These are phyloP conservation scores for Sugiyamaella chiloensis DNA, from an alignment of 805 yeast species.

Conservation along the genomic window DNA sequence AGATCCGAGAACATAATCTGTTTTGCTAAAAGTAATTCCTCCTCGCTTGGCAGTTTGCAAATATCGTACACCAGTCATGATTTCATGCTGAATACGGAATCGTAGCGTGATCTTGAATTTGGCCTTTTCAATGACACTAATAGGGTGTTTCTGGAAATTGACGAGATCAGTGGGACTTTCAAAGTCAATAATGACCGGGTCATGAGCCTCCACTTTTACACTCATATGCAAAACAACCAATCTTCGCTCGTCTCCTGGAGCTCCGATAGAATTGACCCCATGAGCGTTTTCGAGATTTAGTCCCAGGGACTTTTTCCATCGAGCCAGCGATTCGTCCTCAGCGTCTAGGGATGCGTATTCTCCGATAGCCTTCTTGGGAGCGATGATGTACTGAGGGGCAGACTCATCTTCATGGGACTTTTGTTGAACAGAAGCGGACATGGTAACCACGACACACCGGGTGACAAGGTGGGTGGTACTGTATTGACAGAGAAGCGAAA, in stretches of 20 bases:
- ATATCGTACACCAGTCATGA: slow-evolving; percentile 85
- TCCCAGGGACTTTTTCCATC: slow-evolving; percentile 90
- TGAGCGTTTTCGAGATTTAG: slow-evolving; percentile 37
- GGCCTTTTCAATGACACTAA: slow-evolving; percentile 75
- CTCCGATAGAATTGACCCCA: slow-evolving; percentile 58
- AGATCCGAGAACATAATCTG: slow-evolving; percentile 85
- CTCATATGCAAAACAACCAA: slow-evolving; percentile 80
- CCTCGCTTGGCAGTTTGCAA: slow-evolving; percentile 81
- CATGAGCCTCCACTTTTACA: slow-evolving; percentile 62
- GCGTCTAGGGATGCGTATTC: slow-evolving; percentile 84
- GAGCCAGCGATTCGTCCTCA: slow-evolving; percentile 82
- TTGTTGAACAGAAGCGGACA: slow-evolving; percentile 1
- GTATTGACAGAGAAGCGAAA: too few relatives aligned
- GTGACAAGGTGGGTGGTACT: too few relatives aligned
- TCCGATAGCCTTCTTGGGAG: slow-evolving; percentile 70
- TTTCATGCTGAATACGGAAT: slow-evolving; percentile 85
- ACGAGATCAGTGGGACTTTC: slow-evolving; percentile 60
- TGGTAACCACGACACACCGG: too few relatives aligned
- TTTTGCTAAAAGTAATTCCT: slow-evolving; percentile 81
- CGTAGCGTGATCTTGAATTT: slow-evolving; percentile 67
- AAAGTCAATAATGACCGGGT: slow-evolving; percentile 64
- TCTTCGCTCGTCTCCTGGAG: slow-evolving; percentile 66
- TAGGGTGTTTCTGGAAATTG: slow-evolving; percentile 58
- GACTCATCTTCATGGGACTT: not conserved
- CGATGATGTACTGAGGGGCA: slow-evolving; percentile 46